Evolutionary conservation across 148 eudicot genomes (phyloP).

Genomic region (Rhododendron vialii): DNA sequence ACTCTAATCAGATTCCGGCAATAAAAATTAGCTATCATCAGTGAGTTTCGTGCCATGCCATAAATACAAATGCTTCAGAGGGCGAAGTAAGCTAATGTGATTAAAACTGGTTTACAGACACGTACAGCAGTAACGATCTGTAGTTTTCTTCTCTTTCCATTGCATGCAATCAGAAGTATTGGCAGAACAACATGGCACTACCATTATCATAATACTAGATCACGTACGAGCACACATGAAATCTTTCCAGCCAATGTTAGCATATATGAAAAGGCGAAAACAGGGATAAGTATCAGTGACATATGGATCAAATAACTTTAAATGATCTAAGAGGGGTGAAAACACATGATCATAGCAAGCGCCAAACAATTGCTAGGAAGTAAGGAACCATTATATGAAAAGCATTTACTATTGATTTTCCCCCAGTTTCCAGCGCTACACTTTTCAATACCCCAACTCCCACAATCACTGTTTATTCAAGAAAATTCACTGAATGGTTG

Average conservation of each 20-base stretch:
- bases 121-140: neutral
- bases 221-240: neutral
- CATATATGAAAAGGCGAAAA: neutral
- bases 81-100: neutral
- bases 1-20: constrained; percentile 27
- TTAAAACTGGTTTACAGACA: neutral
- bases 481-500: neutral
- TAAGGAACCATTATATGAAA: neutral
- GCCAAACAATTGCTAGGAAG: neutral
- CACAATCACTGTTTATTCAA: neutral
- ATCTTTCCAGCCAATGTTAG: neutral
- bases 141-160: neutral
- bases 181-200: neutral
- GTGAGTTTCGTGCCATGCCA: neutral
- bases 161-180: neutral
- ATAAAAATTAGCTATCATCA: neutral
- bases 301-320: neutral
- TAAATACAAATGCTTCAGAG: neutral
- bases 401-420: neutral
- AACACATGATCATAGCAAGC: neutral
- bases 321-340: neutral
- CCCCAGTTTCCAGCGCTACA: neutral
- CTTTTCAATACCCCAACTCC: neutral
- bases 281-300: neutral
- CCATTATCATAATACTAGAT: neutral